These are phyloP conservation scores for Mycena rebaudengoi DNA, from an alignment of 768 basidiomycete species.

Conservation along the genomic window DNA sequence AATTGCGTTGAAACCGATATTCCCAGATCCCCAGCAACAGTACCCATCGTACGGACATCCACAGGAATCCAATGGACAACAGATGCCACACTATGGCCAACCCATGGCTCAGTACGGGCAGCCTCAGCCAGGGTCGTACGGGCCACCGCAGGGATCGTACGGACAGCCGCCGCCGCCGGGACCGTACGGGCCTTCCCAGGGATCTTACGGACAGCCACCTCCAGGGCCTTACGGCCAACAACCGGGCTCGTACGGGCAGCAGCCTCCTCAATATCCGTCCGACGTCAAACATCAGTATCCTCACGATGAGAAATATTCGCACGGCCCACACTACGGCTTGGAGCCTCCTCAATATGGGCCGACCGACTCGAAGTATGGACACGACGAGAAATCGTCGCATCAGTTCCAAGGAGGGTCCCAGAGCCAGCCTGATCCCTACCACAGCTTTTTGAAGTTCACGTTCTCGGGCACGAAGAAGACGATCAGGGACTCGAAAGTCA, in stretches of 20 bases:
- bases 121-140: background rate
- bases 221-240: too few relatives aligned
- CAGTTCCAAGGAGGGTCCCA: background rate
- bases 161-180: too few relatives aligned
- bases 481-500: slow-evolving; percentile 17
- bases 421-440: background rate
- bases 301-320: too few relatives aligned
- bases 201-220: background rate
- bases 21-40: slow-evolving; percentile 1
- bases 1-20: background rate
- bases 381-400: too few relatives aligned
- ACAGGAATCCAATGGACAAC: background rate
- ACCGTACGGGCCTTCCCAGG: background rate
- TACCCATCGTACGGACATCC: background rate
- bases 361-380: background rate
- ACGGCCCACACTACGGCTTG: too few relatives aligned
- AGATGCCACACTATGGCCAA: background rate
- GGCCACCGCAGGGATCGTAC: background rate
- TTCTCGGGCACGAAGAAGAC: slow-evolving; percentile 15
- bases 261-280: background rate
- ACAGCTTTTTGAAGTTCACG: slow-evolving; percentile 4
- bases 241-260: background rate
- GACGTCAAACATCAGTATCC: too few relatives aligned
- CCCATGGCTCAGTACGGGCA: background rate
- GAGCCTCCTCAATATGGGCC: background rate